Base-by-base conservation (phyloP, 352 stramenopile species). In the Globisporangium uncinulatum region DNA sequence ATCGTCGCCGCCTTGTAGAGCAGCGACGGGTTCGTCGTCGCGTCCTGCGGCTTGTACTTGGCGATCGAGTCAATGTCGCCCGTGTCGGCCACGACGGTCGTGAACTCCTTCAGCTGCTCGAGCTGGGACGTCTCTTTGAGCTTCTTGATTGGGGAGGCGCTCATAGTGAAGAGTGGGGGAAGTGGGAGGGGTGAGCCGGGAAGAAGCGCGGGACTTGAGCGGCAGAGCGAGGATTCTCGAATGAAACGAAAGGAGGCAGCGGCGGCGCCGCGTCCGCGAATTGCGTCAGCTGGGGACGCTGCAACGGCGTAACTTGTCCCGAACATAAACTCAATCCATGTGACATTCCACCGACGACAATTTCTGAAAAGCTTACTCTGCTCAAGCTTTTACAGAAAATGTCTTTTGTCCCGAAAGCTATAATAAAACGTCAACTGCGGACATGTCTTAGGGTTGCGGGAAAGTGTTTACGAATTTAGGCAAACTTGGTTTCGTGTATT, bases 21-120 rank as follows among this genome's bases (percentile, higher is more conserved):
- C 47, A 99, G 83, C 66, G 88, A 98, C 45, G 97, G 97, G 79
- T 99, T 99, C 21, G 97, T 99, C 10, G 97, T 99, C 41, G 97
- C 97, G 85, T 99, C 97, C 74, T 98, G 89, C 55, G 95, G 95
- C 69, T 92, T 92, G 76, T 85, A 95, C 73, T 94, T 94, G 67
- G 87, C 84, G 56, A 94, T 96, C 61, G 86, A 91, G 62, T 76
- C 74, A 60, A 96, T 87, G 73, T 99, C 97, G 48, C 97, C 97
- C 52, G 97, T 99, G 79, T 99, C 97, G 34, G 94, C 94, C 37
- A 99, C 97, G 44, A 99, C 91, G 29, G 95, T 98, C 31, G 97
- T 99, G 57, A 98, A 83, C 68, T 97, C 72, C 71, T 98, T 98
- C 21, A 99, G 84, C 73, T 98, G 85, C 63, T 98, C 95, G 34